Percentiles rank a stretch among this genome's conserved stretches.
Conservation (phyloP, 177 flowering plant genomes). For the Vitis hybrid region DNA sequence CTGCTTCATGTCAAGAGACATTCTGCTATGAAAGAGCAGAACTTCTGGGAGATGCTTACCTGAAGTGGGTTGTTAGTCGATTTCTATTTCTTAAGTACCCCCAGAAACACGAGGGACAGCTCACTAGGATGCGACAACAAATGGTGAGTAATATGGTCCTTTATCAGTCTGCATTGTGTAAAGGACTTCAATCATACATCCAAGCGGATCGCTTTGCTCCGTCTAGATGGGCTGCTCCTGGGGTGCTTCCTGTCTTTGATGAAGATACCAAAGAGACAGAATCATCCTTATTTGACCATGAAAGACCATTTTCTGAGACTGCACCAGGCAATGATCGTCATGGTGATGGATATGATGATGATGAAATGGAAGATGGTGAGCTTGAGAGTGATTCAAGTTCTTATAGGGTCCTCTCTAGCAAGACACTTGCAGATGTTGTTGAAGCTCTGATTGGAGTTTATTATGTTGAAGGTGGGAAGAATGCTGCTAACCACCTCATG, state of each 20-base stretch:
- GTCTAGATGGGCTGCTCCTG: constrained; percentile 99
- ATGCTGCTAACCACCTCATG: constrained; percentile 92
- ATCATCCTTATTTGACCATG: constrained; percentile 59
- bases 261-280: constrained; percentile 82
- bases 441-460: constrained; percentile 96
- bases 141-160: constrained; percentile 98
- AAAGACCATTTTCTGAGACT: constrained; percentile 24
- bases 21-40: constrained; percentile 99
- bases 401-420: constrained; percentile 95
- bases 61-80: constrained; percentile 98
- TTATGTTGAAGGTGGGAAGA: constrained; percentile 94
- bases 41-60: constrained; percentile 97
- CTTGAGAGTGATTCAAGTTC: constrained; percentile 91
- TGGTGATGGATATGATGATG: constrained; percentile 53
- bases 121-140: constrained; percentile 97
- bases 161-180: constrained; percentile 76
- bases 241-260: constrained; percentile 95
- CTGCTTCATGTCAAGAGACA: constrained; percentile 99
- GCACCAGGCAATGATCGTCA: constrained; percentile 12
- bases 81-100: constrained; percentile 94
- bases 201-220: constrained; percentile 99
- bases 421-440: constrained; percentile 97
- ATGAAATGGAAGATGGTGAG: constrained; percentile 92
- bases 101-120: constrained; percentile 98
- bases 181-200: constrained; percentile 92